Conservation (phyloP, 2,329 filamentous ascomycete genomes). For the Raffaelea ambrosiae region DNA sequence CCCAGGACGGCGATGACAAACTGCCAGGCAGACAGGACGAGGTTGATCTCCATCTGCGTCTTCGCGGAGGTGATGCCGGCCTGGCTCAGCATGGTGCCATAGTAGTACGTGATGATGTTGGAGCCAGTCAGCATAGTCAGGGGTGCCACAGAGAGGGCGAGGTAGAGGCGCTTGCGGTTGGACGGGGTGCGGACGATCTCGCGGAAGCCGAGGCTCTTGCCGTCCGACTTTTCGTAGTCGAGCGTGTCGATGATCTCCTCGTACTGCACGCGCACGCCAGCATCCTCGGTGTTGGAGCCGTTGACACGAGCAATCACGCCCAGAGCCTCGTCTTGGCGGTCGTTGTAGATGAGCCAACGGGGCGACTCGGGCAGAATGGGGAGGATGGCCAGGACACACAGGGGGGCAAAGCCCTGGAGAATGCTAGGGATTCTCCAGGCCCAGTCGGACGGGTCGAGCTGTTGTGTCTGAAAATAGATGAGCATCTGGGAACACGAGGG, state of each 20-base stretch:
- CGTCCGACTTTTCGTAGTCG: conserved; percentile 9
- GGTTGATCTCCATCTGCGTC: conserved; percentile 15
- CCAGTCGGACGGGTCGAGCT: conserved; percentile 10
- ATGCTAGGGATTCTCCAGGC: conserved; percentile 15
- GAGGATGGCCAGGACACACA: conserved; percentile 11
- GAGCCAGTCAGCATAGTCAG: conserved; percentile 14
- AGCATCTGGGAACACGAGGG: not conserved
- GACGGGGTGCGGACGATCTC: conserved; percentile 7
- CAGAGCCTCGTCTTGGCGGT: conserved; percentile 20
- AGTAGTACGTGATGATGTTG: conserved; percentile 12
- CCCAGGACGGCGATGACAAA: conserved; percentile 13
- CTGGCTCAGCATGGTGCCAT: conserved; percentile 12
- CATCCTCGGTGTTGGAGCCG: conserved; percentile 22
- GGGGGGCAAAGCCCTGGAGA: conserved; percentile 13
- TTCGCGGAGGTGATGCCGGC: conserved; percentile 12
- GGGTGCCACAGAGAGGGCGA: conserved; percentile 9
- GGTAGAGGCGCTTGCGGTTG: conserved; percentile 7
- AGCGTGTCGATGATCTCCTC: conserved; percentile 32
- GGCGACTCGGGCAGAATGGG: conserved; percentile 20
- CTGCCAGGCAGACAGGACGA: conserved; percentile 14
- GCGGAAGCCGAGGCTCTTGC: conserved; percentile 5
- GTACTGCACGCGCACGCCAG: conserved; percentile 26
- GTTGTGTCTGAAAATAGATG: conserved; percentile 2
- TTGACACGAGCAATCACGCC: conserved; percentile 30
- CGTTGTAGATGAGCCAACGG: conserved; percentile 25